Percentiles rank a stretch among this genome's conserved stretches.
phyloP scores from a whole-genome alignment of 129 eudicot genomes.

The Flaveria brownii region DNA sequence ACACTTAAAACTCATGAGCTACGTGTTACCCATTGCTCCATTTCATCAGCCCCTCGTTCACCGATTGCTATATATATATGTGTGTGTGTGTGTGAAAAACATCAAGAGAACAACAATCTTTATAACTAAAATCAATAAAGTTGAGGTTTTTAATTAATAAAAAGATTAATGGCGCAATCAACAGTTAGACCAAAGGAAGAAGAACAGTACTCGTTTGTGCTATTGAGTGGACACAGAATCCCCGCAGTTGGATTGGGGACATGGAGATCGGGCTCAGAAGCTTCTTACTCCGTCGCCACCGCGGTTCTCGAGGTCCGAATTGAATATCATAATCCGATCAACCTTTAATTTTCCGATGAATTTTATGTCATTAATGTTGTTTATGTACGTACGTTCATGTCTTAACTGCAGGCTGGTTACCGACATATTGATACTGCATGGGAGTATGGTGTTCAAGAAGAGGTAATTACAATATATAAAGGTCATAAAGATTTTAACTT shows the following conservation, averaged over 20 bases:
- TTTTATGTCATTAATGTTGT: not conserved
- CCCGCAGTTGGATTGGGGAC: constrained; percentile 74
- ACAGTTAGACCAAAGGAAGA: constrained; percentile 34
- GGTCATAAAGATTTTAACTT: too few relatives aligned
- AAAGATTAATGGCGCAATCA: constrained; percentile 55
- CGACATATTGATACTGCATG: constrained; percentile 66
- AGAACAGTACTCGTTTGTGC: constrained; percentile 34
- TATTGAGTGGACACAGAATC: constrained; percentile 57
- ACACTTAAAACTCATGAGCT: not conserved
- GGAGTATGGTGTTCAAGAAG: constrained; percentile 61
- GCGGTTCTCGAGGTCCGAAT: constrained; percentile 53
- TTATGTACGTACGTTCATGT: not conserved
- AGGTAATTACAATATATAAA: constrained; percentile 33
- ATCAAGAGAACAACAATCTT: not conserved
- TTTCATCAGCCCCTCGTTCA: constrained; percentile 1
- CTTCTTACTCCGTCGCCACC: constrained; percentile 46
- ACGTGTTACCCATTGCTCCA: constrained; percentile 20
- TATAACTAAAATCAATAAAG: not conserved
- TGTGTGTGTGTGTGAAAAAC: not conserved
- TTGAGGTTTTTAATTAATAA: too few relatives aligned
- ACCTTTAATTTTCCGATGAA: too few relatives aligned
- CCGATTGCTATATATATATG: not conserved
- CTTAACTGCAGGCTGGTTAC: constrained; percentile 57
- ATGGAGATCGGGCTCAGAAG: constrained; percentile 54
- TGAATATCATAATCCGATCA: not conserved